Conservation (phyloP, 2,329 filamentous ascomycete species). For the Cladorrhinum sp. region DNA sequence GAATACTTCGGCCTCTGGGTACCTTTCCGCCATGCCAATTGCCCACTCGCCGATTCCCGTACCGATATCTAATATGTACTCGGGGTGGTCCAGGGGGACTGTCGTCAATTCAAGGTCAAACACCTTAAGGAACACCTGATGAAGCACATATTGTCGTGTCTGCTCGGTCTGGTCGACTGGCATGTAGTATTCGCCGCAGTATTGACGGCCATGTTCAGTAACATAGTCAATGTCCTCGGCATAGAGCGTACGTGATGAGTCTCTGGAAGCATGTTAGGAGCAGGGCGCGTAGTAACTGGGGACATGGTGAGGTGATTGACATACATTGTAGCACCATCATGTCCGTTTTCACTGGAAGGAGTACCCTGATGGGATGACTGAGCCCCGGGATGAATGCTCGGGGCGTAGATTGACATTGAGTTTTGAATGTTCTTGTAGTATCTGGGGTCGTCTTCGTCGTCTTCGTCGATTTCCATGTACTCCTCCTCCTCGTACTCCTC, state of each 20-base stretch:
- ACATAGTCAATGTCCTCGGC: conserved; percentile 44
- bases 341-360: conserved; percentile 20
- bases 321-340: conserved; percentile 28
- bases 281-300: not conserved
- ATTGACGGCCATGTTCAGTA: conserved; percentile 55
- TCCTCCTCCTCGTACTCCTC: conserved; percentile 18
- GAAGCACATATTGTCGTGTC: conserved; percentile 34
- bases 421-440: conserved; percentile 8
- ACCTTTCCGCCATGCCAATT: conserved; percentile 52
- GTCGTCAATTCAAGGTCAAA: conserved; percentile 35
- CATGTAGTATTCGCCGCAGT: conserved; percentile 57
- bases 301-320: not conserved
- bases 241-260: conserved; percentile 34
- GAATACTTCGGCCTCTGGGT: conserved; percentile 53
- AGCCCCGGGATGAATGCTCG: conserved; percentile 26
- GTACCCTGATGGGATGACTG: conserved; percentile 22
- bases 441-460: conserved; percentile 11
- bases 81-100: conserved; percentile 36
- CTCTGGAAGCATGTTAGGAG: conserved; percentile 25
- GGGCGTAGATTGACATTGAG: conserved; percentile 24
- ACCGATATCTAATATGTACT: conserved; percentile 55
- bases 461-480: too few species aligned
- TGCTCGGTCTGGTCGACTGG: conserved; percentile 58
- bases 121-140: conserved; percentile 34
- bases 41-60: conserved; percentile 56